Base-by-base conservation (phyloP, 495 filamentous ascomycete genomes). In the Tuber indicum region DNA sequence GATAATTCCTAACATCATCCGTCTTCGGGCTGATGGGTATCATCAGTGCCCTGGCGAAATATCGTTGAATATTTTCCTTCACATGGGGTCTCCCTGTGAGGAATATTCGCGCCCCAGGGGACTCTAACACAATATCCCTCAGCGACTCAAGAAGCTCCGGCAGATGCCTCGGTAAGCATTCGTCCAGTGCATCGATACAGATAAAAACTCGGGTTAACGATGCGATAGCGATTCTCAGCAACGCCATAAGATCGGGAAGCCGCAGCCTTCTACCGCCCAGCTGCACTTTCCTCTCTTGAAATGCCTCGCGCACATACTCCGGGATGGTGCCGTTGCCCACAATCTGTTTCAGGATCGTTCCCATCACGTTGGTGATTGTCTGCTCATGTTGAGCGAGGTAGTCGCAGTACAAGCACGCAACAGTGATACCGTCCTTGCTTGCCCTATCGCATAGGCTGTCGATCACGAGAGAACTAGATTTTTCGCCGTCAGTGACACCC, bases 261-360 rank as follows among this genome's bases (percentile, higher is more conserved):
- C 1, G 6, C 49, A 12, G 8, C 23, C 49, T 9, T 52, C 49
- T 10, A 21, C 23, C 21, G 3, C 47, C 47, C 23, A n/a, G 0
- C 49, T n/a, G 23, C 23, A 0, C n/a, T n/a, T 52, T 52, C 23
- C 7, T 23, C 1, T n/a, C 7, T 7, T 52, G 23, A 52, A n/a
- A n/a, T 3, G 23, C 49, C 21, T n/a, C 0, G 0, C 49, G 23
- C 2, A 52, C 7, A n/a, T n/a, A 3, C 0, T n/a, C 12, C 1
- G 49, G 49, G 23, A 52, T 10, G 2, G 5, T n/a, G 0, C 1
- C 49, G 0, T 12, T 7, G 9, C 4, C 39, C 4, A 41, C 2
- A 2, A 52, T 0, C 49, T 52, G 49, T 1, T 52, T 52, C 8
- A n/a, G 9, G 21, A 52, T 52, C 1, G 23, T 23, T 52, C 49